Evolutionary conservation across 441 rosid genomes (phyloP).

Genomic region (Brassica balearica): DNA sequence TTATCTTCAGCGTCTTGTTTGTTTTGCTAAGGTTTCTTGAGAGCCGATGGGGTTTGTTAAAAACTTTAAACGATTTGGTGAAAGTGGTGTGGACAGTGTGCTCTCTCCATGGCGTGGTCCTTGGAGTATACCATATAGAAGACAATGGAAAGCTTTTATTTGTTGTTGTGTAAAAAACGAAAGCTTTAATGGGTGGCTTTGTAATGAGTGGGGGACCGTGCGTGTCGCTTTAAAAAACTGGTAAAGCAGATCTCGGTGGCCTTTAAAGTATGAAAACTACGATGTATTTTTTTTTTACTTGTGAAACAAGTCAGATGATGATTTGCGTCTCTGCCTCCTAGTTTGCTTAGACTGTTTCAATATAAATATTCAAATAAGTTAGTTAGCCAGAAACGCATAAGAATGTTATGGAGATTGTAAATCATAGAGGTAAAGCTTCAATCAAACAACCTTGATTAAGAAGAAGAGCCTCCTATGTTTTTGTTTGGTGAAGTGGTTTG

Average conservation of each 20-base stretch:
- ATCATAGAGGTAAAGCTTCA: not conserved
- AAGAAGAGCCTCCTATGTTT: too few relatives aligned
- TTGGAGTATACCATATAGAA: too few relatives aligned
- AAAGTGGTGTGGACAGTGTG: too few relatives aligned
- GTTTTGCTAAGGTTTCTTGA: constrained; percentile 10
- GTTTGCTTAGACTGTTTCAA: not conserved
- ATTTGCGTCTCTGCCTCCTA: not conserved
- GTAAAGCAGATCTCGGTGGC: constrained; percentile 51
- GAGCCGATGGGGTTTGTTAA: too few relatives aligned
- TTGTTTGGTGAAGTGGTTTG: not conserved
- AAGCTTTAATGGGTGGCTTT: constrained; percentile 44
- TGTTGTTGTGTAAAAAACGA: constrained; percentile 2
- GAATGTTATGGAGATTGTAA: not conserved
- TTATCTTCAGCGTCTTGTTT: not conserved
- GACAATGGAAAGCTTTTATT: too few relatives aligned
- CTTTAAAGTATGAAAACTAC: constrained; percentile 46
- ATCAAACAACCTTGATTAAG: too few relatives aligned
- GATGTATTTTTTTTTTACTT: constrained; percentile 31
- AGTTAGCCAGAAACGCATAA: not conserved
- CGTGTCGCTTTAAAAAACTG: constrained; percentile 52
- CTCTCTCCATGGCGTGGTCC: too few relatives aligned
- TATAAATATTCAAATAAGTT: not conserved
- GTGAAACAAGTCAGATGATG: constrained; percentile 6
- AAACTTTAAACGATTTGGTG: too few relatives aligned
- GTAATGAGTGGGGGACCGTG: constrained; percentile 53